A percentile compares a stretch with the other conserved stretches of the same genome.
These are phyloP conservation scores for Rhodotorula toruloides DNA, from an alignment of 768 basidiomycete species.

Conservation along the genomic window DNA sequence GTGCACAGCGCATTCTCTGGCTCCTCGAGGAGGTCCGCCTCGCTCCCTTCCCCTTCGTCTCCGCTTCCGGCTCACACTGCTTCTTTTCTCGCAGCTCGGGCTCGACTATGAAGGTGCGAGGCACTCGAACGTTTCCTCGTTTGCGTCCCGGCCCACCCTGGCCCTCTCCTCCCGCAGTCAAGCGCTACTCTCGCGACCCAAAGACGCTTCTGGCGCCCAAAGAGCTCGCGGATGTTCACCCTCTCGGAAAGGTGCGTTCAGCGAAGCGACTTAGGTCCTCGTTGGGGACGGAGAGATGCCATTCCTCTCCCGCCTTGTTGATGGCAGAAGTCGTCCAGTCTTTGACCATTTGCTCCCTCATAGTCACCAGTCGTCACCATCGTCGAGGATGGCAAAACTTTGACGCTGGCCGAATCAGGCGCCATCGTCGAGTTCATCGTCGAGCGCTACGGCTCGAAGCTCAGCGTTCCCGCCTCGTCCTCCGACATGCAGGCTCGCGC, in stretches of 20 bases:
- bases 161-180: constrained; percentile 11
- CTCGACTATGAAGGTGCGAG: constrained; percentile 26
- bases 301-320: neutral
- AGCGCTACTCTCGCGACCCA: constrained; percentile 27
- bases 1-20: constrained; percentile 34
- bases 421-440: constrained; percentile 36
- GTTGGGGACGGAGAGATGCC: neutral
- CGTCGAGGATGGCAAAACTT: constrained; percentile 8
- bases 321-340: neutral
- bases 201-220: constrained; percentile 12
- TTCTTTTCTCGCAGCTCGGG: no score
- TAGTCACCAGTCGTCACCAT: constrained; percentile 30
- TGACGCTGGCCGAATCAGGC: constrained; percentile 35
- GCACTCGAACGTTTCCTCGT: no score
- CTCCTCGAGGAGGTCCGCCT: constrained; percentile 25
- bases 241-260: constrained; percentile 24
- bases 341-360: neutral
- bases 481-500: constrained; percentile 2
- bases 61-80: neutral
- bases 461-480: neutral
- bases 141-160: neutral
- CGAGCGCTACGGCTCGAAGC: constrained; percentile 30
- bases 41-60: neutral
- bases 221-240: constrained; percentile 22
- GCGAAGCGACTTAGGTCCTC: neutral